Conservation (phyloP, 73 alveolate genomes). For the Paramecium sexaurelia region DNA sequence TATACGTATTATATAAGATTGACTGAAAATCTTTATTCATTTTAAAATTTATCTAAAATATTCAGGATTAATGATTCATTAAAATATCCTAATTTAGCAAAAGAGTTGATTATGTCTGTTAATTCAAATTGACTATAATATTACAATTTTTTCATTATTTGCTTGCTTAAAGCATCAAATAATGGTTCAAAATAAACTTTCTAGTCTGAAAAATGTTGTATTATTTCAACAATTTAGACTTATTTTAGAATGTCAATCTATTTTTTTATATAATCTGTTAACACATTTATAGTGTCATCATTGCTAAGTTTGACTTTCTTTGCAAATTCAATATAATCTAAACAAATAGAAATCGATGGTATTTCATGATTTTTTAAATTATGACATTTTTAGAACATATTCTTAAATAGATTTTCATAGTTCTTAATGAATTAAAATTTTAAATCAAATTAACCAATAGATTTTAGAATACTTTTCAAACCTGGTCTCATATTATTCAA, state of each 20-base stretch:
- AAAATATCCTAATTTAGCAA: neutral
- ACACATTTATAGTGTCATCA: neutral
- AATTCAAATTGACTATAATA: neutral
- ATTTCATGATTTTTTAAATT: neutral
- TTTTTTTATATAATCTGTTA: neutral
- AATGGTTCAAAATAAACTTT: neutral
- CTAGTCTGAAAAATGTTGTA: neutral
- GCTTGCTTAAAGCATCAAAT: neutral
- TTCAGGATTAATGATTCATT: neutral
- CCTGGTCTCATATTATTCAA: neutral
- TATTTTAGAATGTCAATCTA: neutral
- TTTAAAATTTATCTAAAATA: neutral
- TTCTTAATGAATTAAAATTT: neutral
- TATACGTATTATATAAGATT: neutral
- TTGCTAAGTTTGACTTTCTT: neutral
- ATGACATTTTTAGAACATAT: neutral
- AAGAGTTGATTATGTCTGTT: neutral
- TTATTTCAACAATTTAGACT: neutral
- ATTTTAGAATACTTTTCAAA: neutral
- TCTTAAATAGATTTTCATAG: neutral
- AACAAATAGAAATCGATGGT: neutral
- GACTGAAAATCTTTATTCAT: neutral
- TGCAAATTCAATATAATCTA: slow-evolving; percentile 2
- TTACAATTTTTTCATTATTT: neutral
- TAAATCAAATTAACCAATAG: neutral